Evolutionary conservation across 2,329 filamentous ascomycete genomes (phyloP).

Genomic region (Lachnellula subtilissima): DNA sequence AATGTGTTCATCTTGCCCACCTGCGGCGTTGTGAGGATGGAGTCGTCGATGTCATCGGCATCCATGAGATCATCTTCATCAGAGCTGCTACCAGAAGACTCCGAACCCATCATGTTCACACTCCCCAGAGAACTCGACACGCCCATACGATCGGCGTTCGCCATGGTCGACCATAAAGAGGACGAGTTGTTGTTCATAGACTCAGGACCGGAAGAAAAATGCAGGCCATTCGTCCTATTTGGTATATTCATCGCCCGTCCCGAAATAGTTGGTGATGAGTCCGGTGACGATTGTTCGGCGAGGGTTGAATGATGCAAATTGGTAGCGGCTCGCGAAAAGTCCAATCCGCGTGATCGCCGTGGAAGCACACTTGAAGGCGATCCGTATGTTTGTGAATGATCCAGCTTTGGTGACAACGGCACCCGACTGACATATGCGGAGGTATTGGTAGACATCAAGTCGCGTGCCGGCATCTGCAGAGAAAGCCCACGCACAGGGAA

Average conservation of each 20-base stretch:
- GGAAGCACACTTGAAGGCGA: slow-evolving; percentile 85
- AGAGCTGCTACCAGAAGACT: slow-evolving; percentile 69
- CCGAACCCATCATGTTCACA: slow-evolving; percentile 64
- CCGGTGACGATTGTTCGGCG: slow-evolving; percentile 80
- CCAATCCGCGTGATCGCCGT: slow-evolving; percentile 80
- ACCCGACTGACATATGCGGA: slow-evolving; percentile 51
- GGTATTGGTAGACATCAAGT: slow-evolving; percentile 37
- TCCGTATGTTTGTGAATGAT: slow-evolving; percentile 77
- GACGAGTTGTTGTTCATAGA: slow-evolving; percentile 53
- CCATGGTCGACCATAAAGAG: slow-evolving; percentile 67
- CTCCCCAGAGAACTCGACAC: slow-evolving; percentile 64
- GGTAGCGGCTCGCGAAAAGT: slow-evolving; percentile 89
- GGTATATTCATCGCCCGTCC: slow-evolving; percentile 65
- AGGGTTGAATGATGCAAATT: slow-evolving; percentile 94
- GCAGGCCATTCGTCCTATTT: slow-evolving; percentile 41
- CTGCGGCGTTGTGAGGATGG: slow-evolving; percentile 79
- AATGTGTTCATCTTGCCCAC: slow-evolving; percentile 54
- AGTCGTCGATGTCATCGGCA: slow-evolving; percentile 68
- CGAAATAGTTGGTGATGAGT: slow-evolving; percentile 82
- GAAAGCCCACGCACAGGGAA: slow-evolving; percentile 61
- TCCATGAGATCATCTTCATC: slow-evolving; percentile 68
- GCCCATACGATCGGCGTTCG: slow-evolving; percentile 62
- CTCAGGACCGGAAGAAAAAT: slow-evolving; percentile 52
- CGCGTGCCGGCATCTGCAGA: slow-evolving; percentile 61
- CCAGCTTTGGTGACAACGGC: slow-evolving; percentile 80